Evolutionary conservation across 1,139 yeast species (phyloP), one percentile per base, ranked within the genome.

Genomic region (Eremothecium coryli): DNA sequence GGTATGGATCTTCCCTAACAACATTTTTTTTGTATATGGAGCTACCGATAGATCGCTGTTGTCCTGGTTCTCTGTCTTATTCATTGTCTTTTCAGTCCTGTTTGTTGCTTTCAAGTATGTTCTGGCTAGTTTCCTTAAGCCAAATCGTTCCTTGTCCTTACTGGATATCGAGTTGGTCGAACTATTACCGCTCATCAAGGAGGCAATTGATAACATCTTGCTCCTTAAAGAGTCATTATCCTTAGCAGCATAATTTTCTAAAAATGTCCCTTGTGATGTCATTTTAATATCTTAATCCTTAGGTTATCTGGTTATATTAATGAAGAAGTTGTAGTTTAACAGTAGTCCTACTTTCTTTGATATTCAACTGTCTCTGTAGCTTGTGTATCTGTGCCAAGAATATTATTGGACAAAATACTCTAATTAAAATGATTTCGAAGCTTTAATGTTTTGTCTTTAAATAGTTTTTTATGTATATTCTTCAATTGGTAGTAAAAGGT

Each of bases 101-200:
- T 27, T 27, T 4, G 15, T 34, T 10, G 36, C 33, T 23, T 37
- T 26, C 5, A 54, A 33, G 27, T 50, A 50, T n/a, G 38, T 36
- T 35, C 35, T 48, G 3, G 58, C 56, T 27, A 52, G 39, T 31
- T 46, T 42, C 31, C 57, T 44, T 26, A 54, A 45, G 1, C 59
- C 57, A 37, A 52, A 43, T 10, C 49, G 21, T 18, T 48, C 52
- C 25, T 41, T 42, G 24, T 38, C 35, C 17, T 25, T 23, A 7
- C 35, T 23, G 6, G 38, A 35, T 12, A 18, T 30, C 18, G 26
- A 29, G 22, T 31, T 35, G 10, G 31, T 25, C 6, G 38, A 24
- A 9, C 34, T 31, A 18, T 34, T 31, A 11, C 30, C 30, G 30
- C 30, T 27, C 30, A 27, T 27, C 14, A 27, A 27, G 12, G 30